These are phyloP conservation scores for Candida sonorensis DNA, from an alignment of 805 yeast genomes.

Conservation along the genomic window DNA sequence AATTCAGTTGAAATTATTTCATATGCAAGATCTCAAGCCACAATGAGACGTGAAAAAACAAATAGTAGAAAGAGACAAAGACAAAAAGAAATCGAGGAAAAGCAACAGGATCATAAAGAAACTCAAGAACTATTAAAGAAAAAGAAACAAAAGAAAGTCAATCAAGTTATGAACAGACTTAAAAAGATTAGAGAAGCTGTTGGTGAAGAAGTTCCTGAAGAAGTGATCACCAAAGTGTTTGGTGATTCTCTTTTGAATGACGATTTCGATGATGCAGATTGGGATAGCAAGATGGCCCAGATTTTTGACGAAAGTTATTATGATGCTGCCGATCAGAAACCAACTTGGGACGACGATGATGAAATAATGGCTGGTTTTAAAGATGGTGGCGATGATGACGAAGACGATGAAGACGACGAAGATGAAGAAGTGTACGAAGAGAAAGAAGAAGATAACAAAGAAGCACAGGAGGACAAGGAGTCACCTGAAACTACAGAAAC, in stretches of 20 bases:
- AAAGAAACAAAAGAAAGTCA: slow-evolving; percentile 70
- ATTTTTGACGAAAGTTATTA: slow-evolving; percentile 83
- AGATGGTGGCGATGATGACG: slow-evolving; percentile 20
- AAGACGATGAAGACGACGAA: slow-evolving; percentile 23
- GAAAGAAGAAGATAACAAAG: slow-evolving; percentile 8
- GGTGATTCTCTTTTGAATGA: slow-evolving; percentile 74
- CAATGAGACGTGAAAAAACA: slow-evolving; percentile 74
- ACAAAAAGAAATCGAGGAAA: slow-evolving; percentile 56
- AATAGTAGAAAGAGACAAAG: slow-evolving; percentile 77
- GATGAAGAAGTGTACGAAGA: slow-evolving; percentile 26
- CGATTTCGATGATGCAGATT: slow-evolving; percentile 83
- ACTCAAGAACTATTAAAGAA: slow-evolving; percentile 57
- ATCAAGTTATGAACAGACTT: slow-evolving; percentile 68
- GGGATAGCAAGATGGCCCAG: slow-evolving; percentile 83
- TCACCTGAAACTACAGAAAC: slow-evolving; percentile 17
- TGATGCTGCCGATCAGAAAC: slow-evolving; percentile 46
- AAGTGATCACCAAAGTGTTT: slow-evolving; percentile 53
- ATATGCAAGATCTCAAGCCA: slow-evolving; percentile 91
- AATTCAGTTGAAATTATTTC: slow-evolving; percentile 85
- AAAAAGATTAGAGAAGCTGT: slow-evolving; percentile 59
- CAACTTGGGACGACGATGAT: slow-evolving; percentile 61
- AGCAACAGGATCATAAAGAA: slow-evolving; percentile 43
- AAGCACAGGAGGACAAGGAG: slow-evolving; percentile 20
- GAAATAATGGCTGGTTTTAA: slow-evolving; percentile 40
- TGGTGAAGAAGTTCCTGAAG: slow-evolving; percentile 57